Conservation (phyloP, 768 basidiomycete genomes). For the Ramaria sp. region DNA sequence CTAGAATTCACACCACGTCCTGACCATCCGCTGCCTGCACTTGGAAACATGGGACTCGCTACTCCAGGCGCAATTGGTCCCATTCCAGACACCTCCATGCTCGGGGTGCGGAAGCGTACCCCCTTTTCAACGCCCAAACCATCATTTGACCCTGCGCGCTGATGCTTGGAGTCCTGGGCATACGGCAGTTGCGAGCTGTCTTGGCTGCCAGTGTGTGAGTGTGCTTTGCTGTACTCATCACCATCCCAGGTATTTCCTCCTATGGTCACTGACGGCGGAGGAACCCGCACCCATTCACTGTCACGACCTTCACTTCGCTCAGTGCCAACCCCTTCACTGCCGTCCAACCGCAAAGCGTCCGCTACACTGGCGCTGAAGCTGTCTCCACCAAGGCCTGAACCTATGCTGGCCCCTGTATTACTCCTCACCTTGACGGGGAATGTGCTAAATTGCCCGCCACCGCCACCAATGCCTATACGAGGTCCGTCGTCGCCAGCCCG, state of each 20-base stretch:
- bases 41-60: slow-evolving; percentile 3
- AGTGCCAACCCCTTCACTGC: background rate
- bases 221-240: background rate
- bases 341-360: background rate
- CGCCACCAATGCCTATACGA: background rate
- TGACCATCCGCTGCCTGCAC: background rate
- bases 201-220: background rate
- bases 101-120: slow-evolving; percentile 8
- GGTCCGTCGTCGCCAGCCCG: background rate
- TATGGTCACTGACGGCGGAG: background rate
- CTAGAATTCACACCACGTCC: background rate
- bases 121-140: background rate
- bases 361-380: slow-evolving; percentile 3
- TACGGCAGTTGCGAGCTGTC: slow-evolving; percentile 4
- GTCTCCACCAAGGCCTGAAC: background rate
- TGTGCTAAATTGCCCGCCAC: slow-evolving; percentile 52
- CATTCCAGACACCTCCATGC: slow-evolving; percentile 6
- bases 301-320: too few relatives aligned
- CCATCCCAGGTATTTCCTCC: background rate
- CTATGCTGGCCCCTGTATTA: background rate
- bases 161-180: background rate
- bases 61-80: slow-evolving; percentile 3
- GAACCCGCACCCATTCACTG: background rate
- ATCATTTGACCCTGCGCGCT: background rate
- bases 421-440: slow-evolving; percentile 35